Conservation (phyloP, 2,329 filamentous ascomycete genomes). For the Aspergillus unguis region DNA sequence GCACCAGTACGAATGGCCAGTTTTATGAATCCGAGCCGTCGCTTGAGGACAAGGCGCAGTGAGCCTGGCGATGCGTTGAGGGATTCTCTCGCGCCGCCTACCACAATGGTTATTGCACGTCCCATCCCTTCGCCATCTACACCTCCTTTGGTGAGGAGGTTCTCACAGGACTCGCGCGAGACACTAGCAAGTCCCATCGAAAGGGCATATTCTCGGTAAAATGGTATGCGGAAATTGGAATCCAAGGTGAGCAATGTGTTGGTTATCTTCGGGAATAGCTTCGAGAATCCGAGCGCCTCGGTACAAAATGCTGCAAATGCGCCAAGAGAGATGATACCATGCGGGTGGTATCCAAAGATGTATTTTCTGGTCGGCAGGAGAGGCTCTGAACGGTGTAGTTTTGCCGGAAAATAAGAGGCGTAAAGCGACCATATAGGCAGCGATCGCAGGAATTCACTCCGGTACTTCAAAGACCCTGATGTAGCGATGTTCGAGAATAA, state of each 20-base stretch:
- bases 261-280: conserved; percentile 90
- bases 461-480: conserved; percentile 69
- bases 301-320: conserved; percentile 89
- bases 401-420: conserved; percentile 86
- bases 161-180: conserved; percentile 86
- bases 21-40: conserved; percentile 90
- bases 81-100: conserved; percentile 88
- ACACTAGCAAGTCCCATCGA: conserved; percentile 84
- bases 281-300: conserved; percentile 79
- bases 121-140: conserved; percentile 78
- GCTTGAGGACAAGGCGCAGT: conserved; percentile 73
- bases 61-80: conserved; percentile 79
- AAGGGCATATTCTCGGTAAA: conserved; percentile 93
- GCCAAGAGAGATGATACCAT: conserved; percentile 96
- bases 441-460: conserved; percentile 70
- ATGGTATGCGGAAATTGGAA: conserved; percentile 86
- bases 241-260: conserved; percentile 94
- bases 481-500: conserved; percentile 74
- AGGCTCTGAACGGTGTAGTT: conserved; percentile 77
- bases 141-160: conserved; percentile 77
- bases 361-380: conserved; percentile 83
- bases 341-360: conserved; percentile 95
- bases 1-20: conserved; percentile 88
- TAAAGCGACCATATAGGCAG: conserved; percentile 82
- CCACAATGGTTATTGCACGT: conserved; percentile 91